A percentile compares a stretch with the other conserved stretches of the same genome.
phyloP scores from a whole-genome alignment of 1,284 basidiomycete genomes.

The Austroboletus olivaceoglutinosus region DNA sequence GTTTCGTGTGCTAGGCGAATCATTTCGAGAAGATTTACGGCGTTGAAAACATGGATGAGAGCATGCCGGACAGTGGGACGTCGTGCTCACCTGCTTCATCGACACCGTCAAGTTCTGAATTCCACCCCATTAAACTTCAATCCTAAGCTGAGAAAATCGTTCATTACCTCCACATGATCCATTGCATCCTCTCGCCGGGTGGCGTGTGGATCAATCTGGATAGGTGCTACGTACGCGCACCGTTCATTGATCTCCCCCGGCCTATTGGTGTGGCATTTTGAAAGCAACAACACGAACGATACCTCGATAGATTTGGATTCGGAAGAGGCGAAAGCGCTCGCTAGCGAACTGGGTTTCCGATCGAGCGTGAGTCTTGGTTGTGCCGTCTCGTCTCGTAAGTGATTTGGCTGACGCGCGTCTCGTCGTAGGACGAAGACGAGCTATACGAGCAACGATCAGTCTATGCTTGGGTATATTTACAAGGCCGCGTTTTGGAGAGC shows the following conservation, averaged over 20 bases:
- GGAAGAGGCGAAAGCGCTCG: conserved; percentile 82
- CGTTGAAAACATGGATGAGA: conserved; percentile 41
- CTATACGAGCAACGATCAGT: conserved; percentile 82
- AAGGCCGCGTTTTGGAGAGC: conserved; percentile 81
- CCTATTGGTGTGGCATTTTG: conserved; percentile 95
- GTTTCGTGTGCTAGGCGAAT: conserved; percentile 52
- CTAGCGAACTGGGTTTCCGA: conserved; percentile 82
- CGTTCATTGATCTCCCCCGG: conserved; percentile 50
- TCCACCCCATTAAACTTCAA: not conserved
- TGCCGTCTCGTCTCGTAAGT: not conserved
- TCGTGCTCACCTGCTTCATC: conserved; percentile 94
- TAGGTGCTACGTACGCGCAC: conserved; percentile 21
- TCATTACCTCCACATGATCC: conserved; percentile 84
- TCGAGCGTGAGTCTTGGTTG: conserved; percentile 57
- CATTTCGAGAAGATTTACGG: conserved; percentile 94
- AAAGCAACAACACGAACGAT: conserved; percentile 80
- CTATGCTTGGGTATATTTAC: conserved; percentile 95
- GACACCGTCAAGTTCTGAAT: conserved; percentile 67
- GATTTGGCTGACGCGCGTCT: not conserved
- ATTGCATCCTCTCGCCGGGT: conserved; percentile 74
- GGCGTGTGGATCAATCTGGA: conserved; percentile 93
- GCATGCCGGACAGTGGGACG: conserved; percentile 81
- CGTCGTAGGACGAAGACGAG: conserved; percentile 66
- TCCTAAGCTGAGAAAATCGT: conserved; percentile 87
- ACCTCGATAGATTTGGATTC: conserved; percentile 86